Percentiles rank a stretch among this genome's conserved stretches.
Evolutionary conservation across 192 early-diverging fungal species (phyloP).

Genomic region (Coemansia sp.): DNA sequence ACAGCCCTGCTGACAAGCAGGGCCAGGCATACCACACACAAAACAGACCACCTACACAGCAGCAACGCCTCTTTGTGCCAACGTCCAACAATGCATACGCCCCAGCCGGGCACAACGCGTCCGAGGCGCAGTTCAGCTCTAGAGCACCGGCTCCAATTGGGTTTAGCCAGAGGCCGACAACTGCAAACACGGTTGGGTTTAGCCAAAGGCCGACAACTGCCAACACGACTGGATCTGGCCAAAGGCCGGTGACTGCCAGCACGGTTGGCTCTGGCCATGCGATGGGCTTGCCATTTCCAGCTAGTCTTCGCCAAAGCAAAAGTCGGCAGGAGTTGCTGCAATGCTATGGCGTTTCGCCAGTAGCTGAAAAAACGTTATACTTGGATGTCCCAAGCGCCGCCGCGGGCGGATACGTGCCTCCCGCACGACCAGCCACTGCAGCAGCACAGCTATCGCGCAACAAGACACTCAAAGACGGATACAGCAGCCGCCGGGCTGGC

Average conservation of each 20-base stretch:
- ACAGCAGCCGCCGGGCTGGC: slow-evolving; percentile 36
- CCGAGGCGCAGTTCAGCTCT: not conserved
- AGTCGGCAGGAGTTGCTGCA: slow-evolving; percentile 34
- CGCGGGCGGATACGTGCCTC: slow-evolving; percentile 31
- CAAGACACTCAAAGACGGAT: slow-evolving; percentile 49
- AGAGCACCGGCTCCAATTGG: not conserved
- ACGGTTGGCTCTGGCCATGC: slow-evolving; percentile 22
- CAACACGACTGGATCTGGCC: not conserved
- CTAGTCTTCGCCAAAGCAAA: slow-evolving; percentile 20
- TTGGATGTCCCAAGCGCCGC: not conserved
- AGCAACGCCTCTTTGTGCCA: not conserved
- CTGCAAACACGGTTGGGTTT: slow-evolving; percentile 3
- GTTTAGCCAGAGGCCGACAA: not conserved
- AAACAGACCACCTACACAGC: not conserved
- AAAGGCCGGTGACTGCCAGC: slow-evolving; percentile 19
- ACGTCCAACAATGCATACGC: not conserved
- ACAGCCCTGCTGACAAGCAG: not conserved
- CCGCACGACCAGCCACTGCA: slow-evolving; percentile 18
- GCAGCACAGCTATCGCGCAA: slow-evolving; percentile 31
- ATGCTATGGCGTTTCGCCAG: slow-evolving; percentile 1
- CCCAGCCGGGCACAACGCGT: not conserved
- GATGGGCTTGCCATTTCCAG: slow-evolving; percentile 8
- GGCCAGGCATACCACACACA: not conserved
- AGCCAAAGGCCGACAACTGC: not conserved
- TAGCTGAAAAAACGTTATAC: not conserved